These are phyloP conservation scores for Murraya koenigii DNA, from an alignment of 345 rosid species.

Conservation along the genomic window DNA sequence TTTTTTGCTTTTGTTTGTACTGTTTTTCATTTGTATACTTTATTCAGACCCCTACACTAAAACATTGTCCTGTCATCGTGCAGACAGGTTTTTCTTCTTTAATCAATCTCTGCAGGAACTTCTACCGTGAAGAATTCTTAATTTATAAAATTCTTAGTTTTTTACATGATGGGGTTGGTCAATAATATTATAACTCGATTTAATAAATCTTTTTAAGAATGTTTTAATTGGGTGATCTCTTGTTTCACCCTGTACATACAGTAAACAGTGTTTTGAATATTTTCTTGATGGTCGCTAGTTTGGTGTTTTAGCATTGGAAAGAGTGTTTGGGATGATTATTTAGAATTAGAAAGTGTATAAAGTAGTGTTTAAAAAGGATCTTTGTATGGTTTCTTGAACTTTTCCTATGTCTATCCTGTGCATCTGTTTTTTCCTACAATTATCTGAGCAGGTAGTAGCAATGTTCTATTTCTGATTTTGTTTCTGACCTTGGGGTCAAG, in stretches of 20 bases:
- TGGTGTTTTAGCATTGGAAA: neutral
- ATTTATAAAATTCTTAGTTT: neutral
- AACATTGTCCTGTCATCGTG: neutral
- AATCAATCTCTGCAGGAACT: neutral
- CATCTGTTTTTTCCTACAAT: neutral
- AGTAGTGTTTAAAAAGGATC: neutral
- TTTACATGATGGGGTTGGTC: neutral
- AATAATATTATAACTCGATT: neutral
- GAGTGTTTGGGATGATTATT: neutral
- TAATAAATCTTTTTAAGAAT: neutral
- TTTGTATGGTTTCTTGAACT: neutral
- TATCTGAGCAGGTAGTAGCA: neutral
- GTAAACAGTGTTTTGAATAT: neutral
- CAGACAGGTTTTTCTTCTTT: neutral
- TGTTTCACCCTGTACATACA: neutral
- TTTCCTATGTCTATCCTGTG: neutral
- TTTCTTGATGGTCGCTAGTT: neutral
- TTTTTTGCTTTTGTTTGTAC: conserved; percentile 4
- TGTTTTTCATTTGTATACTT: neutral
- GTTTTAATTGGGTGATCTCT: neutral
- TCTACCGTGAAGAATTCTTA: neutral
- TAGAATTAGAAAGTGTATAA: neutral
- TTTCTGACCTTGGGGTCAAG: neutral
- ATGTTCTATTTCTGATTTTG: neutral
- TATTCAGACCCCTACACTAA: neutral